A percentile compares a stretch with the other conserved stretches of the same genome.
Evolutionary conservation across 2,329 filamentous ascomycete genomes (phyloP).

Genomic region (Sporothrix pseudoabietina): DNA sequence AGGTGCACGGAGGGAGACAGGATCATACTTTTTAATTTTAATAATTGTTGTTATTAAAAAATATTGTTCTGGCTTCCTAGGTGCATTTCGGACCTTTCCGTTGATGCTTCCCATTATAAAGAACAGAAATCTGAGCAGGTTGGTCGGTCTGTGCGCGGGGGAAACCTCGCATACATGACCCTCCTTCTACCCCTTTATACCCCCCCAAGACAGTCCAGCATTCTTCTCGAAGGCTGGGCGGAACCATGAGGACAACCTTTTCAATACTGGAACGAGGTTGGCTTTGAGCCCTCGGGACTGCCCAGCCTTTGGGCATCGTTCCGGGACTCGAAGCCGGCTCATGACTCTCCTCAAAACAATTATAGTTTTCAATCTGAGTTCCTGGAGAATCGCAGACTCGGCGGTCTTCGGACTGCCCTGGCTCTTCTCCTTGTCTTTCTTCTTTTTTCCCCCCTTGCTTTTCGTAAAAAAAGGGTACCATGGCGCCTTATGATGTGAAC

Average conservation of each 20-base stretch:
- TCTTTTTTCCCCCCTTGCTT: not conserved
- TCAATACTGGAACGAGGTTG: not conserved
- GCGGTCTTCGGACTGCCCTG: not conserved
- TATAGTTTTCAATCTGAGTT: constrained; percentile 49
- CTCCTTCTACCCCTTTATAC: not conserved
- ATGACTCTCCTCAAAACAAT: constrained; percentile 36
- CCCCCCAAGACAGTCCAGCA: not conserved
- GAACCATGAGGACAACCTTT: constrained; percentile 5
- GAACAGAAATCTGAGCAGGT: constrained; percentile 45
- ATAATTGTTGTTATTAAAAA: not conserved
- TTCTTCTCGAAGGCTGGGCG: not conserved
- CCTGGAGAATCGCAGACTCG: constrained; percentile 32
- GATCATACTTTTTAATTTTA: too few relatives aligned
- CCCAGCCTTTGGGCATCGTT: not conserved
- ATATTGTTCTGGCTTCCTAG: not conserved
- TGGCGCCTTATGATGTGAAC: constrained; percentile 32
- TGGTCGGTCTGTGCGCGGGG: not conserved
- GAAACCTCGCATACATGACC: not conserved
- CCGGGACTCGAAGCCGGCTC: constrained; percentile 27
- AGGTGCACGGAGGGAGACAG: not conserved
- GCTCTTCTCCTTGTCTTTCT: constrained; percentile 27
- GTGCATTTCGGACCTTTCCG: not conserved
- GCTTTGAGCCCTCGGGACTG: not conserved
- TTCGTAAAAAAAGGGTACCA: not conserved
- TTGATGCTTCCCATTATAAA: constrained; percentile 26